Conservation (phyloP, 495 filamentous ascomycete genomes). For the Barbatosphaeria neglecta region DNA sequence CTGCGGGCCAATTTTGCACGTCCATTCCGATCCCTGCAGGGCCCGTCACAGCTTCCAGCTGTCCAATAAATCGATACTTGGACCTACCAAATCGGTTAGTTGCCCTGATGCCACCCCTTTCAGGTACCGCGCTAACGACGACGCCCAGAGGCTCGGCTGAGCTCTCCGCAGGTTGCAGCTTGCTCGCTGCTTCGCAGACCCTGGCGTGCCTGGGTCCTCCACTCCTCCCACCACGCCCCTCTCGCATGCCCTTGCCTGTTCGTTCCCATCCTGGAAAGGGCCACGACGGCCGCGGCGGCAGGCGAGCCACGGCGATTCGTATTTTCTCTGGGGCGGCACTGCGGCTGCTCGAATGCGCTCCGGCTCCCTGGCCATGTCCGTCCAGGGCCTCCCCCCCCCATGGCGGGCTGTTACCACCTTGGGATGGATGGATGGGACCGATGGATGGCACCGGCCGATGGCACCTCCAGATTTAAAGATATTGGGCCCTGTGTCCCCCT, state of each 20-base stretch:
- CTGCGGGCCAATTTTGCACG: not conserved
- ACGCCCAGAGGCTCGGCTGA: not conserved
- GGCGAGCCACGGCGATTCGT: too few species aligned
- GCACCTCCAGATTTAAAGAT: not conserved
- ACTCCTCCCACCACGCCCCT: too few species aligned
- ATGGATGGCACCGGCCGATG: too few species aligned
- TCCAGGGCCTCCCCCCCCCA: not conserved
- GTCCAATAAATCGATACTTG: not conserved
- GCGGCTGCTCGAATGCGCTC: not conserved
- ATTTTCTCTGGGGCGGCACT: not conserved
- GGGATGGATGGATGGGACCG: too few species aligned
- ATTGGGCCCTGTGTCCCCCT: not conserved
- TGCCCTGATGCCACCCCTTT: not conserved
- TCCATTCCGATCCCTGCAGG: not conserved
- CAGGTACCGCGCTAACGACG: not conserved
- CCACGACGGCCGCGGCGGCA: too few species aligned
- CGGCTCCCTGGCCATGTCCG: not conserved
- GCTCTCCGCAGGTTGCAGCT: not conserved
- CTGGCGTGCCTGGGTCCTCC: too few species aligned
- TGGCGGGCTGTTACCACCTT: too few species aligned
- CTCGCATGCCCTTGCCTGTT: too few species aligned
- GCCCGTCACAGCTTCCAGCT: not conserved
- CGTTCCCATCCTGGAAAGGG: too few species aligned
- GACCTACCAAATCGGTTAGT: not conserved
- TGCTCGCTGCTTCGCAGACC: too few species aligned